phyloP scores from a whole-genome alignment of 225 moss, liverwort and hornwort species.

The Sphagnum contortum region DNA sequence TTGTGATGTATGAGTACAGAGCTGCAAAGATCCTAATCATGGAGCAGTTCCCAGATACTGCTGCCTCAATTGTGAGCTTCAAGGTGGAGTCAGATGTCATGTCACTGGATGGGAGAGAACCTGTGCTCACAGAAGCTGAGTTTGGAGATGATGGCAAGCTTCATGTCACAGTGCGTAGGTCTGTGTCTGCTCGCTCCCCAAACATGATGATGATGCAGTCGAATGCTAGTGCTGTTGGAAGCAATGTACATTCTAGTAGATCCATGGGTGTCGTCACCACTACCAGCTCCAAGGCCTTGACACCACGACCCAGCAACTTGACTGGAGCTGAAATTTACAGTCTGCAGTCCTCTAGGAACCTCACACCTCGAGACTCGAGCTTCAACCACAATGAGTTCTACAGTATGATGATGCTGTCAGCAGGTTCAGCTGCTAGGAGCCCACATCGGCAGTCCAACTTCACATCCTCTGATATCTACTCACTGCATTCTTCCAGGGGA shows the following conservation, averaged over 20 bases:
- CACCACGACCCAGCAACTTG: slow-evolving; percentile 84
- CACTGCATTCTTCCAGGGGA: slow-evolving; percentile 82
- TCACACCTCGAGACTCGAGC: slow-evolving; percentile 81
- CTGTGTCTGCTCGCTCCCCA: slow-evolving; percentile 63
- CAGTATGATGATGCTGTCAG: slow-evolving; percentile 93
- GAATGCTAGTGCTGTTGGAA: too few species aligned
- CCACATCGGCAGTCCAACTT: slow-evolving; percentile 84
- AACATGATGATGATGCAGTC: slow-evolving; percentile 20
- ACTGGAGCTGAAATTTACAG: slow-evolving; percentile 96
- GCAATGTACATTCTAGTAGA: slow-evolving; percentile 18
- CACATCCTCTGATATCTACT: slow-evolving; percentile 83
- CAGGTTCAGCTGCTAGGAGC: slow-evolving; percentile 37
- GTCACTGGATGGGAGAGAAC: slow-evolving; percentile 80
- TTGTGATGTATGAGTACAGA: slow-evolving; percentile 82
- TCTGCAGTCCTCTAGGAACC: slow-evolving; percentile 82
- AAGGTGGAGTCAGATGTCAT: slow-evolving; percentile 94
- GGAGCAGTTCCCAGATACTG: slow-evolving; percentile 84
- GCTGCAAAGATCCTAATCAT: slow-evolving; percentile 84
- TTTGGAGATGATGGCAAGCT: slow-evolving; percentile 88
- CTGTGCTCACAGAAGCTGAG: slow-evolving; percentile 81
- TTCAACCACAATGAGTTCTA: slow-evolving; percentile 89
- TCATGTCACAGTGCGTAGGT: slow-evolving; percentile 88
- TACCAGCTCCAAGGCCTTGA: slow-evolving; percentile 86
- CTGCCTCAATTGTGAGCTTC: slow-evolving; percentile 77
- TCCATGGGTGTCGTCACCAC: slow-evolving; percentile 44